Conservation (phyloP, 108 stramenopile species). For the Bacterosira constricta region DNA sequence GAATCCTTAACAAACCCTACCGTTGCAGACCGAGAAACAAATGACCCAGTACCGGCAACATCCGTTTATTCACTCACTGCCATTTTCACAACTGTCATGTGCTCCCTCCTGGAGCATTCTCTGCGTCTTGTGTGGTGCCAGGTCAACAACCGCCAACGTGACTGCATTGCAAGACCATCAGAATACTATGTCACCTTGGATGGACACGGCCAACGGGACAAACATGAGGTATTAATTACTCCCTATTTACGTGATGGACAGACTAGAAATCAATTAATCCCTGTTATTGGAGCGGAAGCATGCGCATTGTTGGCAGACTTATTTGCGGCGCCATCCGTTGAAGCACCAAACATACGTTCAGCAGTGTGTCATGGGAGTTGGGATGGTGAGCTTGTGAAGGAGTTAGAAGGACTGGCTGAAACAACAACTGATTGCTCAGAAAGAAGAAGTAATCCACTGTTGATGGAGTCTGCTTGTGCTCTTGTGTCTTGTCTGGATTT, state of each 20-base stretch:
- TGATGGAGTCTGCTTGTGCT: slow-evolving; percentile 30
- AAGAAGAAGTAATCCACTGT: background rate
- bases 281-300: slow-evolving; percentile 36
- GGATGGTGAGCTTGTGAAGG: slow-evolving; percentile 40
- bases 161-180: slow-evolving; percentile 51
- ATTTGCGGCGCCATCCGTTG: slow-evolving; percentile 51
- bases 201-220: slow-evolving; percentile 69
- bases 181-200: slow-evolving; percentile 71
- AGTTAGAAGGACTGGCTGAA: slow-evolving; percentile 28
- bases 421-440: background rate
- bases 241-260: slow-evolving; percentile 43
- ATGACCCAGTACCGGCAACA: background rate
- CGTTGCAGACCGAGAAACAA: background rate
- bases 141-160: slow-evolving; percentile 49
- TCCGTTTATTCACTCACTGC: slow-evolving; percentile 16
- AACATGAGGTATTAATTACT: slow-evolving; percentile 65
- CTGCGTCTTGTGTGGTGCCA: slow-evolving; percentile 63
- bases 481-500: slow-evolving; percentile 35
- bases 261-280: slow-evolving; percentile 44
- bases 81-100: slow-evolving; percentile 34
- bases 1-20: no score
- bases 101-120: slow-evolving; percentile 58
- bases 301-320: slow-evolving; percentile 65
- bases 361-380: slow-evolving; percentile 58
- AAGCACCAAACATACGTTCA: slow-evolving; percentile 69